phyloP scores from a whole-genome alignment of 2,329 filamentous ascomycete species.

The Alternaria burnsii region DNA sequence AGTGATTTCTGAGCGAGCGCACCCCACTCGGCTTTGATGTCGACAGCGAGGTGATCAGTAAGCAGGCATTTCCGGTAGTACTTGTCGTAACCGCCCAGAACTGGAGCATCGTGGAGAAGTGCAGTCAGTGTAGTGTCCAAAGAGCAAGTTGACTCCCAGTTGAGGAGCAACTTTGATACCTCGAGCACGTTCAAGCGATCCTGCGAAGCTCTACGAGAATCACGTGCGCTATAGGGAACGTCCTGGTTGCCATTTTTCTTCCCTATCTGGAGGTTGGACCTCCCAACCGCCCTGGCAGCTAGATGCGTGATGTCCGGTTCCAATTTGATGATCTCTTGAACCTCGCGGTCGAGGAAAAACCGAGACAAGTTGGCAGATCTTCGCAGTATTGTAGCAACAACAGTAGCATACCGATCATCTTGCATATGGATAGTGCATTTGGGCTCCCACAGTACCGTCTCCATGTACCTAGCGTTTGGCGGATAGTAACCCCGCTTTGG shows the following conservation, averaged over 20 bases:
- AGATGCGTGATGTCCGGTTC: conserved; percentile 24
- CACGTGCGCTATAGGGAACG: conserved; percentile 23
- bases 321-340: neutral
- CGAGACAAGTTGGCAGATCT: conserved; percentile 20
- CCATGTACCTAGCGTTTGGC: conserved; percentile 33
- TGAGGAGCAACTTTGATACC: conserved; percentile 22
- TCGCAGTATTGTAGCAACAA: conserved; percentile 25
- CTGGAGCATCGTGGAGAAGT: conserved; percentile 44
- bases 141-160: conserved; percentile 17
- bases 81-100: conserved; percentile 52
- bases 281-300: conserved; percentile 22
- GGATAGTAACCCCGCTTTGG: conserved; percentile 50
- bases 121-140: conserved; percentile 14
- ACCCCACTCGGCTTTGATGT: conserved; percentile 56
- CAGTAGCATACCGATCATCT: conserved; percentile 39
- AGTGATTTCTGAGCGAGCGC: conserved; percentile 52
- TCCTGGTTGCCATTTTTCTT: conserved; percentile 1
- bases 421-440: conserved; percentile 36
- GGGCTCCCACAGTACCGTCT: conserved; percentile 43
- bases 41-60: conserved; percentile 51
- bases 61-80: conserved; percentile 48
- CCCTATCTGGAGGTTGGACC: neutral
- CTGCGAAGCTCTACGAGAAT: conserved; percentile 8
- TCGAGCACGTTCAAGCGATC: conserved; percentile 15
- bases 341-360: conserved; percentile 2